phyloP scores from a whole-genome alignment of 768 basidiomycete genomes.

The Leccinellum rugosiceps region DNA sequence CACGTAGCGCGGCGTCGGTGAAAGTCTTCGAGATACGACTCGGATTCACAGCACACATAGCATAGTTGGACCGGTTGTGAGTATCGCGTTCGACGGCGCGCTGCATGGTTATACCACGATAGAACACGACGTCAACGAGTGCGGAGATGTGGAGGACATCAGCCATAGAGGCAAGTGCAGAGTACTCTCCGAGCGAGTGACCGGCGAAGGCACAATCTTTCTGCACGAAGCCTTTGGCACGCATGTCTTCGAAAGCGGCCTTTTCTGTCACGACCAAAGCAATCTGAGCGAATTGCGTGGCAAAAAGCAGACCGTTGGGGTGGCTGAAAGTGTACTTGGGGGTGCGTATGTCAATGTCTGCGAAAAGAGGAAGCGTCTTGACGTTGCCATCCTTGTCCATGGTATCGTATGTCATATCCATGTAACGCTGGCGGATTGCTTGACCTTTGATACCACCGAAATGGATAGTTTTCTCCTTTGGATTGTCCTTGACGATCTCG shows the following conservation, averaged over 20 bases:
- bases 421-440: constrained; percentile 97
- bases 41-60: constrained; percentile 99
- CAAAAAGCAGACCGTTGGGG: constrained; percentile 91
- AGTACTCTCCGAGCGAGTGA: constrained; percentile 98
- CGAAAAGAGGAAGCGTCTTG: constrained; percentile 94
- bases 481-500: constrained; percentile 98
- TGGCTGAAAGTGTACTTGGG: constrained; percentile 99
- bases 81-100: constrained; percentile 96
- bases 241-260: constrained; percentile 98
- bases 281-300: constrained; percentile 98
- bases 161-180: constrained; percentile 95
- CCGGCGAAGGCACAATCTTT: constrained; percentile 92
- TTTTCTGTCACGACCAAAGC: constrained; percentile 98
- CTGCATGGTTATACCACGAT: constrained; percentile 99
- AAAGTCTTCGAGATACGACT: constrained; percentile 92
- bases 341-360: constrained; percentile 92
- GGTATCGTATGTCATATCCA: constrained; percentile 98
- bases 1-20: constrained; percentile 92
- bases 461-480: constrained; percentile 96
- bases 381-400: constrained; percentile 95
- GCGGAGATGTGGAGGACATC: constrained; percentile 94
- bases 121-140: constrained; percentile 97
- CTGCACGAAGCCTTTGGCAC: constrained; percentile 92
- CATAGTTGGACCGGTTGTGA: constrained; percentile 91
- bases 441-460: constrained; percentile 99